These are phyloP conservation scores for Gypsophila paniculata DNA, from an alignment of 179 eudicot genomes.

Conservation along the genomic window DNA sequence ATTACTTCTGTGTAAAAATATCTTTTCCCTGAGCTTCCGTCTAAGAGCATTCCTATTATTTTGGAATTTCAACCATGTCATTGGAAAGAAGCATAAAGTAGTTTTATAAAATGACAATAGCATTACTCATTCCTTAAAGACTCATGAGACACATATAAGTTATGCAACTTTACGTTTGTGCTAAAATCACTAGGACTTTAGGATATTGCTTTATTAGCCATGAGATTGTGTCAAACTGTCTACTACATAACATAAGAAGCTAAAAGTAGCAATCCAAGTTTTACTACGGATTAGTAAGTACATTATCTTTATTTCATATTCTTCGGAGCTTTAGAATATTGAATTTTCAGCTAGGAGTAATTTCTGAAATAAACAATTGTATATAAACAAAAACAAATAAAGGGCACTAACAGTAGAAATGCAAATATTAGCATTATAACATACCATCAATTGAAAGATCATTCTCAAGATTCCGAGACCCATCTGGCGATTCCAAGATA, in stretches of 20 bases:
- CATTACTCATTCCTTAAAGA: not conserved
- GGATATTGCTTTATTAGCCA: not conserved
- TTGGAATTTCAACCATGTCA: not conserved
- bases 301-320: too few relatives aligned
- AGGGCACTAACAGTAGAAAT: constrained; percentile 14
- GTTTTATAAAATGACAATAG: not conserved
- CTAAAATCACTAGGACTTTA: not conserved
- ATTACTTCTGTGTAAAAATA: too few relatives aligned
- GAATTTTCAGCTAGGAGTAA: not conserved
- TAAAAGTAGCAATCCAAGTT: not conserved
- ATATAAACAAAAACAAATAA: not conserved
- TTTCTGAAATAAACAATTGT: not conserved
- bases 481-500: constrained; percentile 46
- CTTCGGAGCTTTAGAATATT: not conserved
- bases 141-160: too few relatives aligned
- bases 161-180: too few relatives aligned
- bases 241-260: not conserved
- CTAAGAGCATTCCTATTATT: not conserved
- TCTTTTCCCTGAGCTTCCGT: too few relatives aligned
- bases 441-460: constrained; percentile 42
- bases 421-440: constrained; percentile 3
- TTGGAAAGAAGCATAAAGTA: not conserved
- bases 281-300: too few relatives aligned
- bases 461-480: constrained; percentile 31
- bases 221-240: not conserved